These are phyloP conservation scores for Sanghuangporus weigelae DNA, from an alignment of 1,284 basidiomycete genomes.

Conservation along the genomic window DNA sequence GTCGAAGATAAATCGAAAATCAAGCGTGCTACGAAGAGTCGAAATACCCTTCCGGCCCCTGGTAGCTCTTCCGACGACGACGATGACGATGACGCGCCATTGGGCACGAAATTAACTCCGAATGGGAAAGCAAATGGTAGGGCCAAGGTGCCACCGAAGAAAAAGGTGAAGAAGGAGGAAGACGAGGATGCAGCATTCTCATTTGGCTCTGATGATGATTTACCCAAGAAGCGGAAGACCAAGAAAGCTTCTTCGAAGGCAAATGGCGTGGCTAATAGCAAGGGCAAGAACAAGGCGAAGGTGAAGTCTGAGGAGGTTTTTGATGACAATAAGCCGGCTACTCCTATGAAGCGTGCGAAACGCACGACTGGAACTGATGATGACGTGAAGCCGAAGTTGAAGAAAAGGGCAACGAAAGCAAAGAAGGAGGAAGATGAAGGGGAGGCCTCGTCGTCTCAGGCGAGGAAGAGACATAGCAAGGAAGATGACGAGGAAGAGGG, in stretches of 20 bases:
- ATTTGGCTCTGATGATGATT: constrained; percentile 39
- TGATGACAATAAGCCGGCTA: constrained; percentile 24
- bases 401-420: constrained; percentile 30
- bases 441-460: constrained; percentile 30
- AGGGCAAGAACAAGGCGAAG: constrained; percentile 31
- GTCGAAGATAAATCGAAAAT: constrained; percentile 37
- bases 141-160: constrained; percentile 39
- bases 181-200: constrained; percentile 30
- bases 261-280: constrained; percentile 29
- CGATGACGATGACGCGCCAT: constrained; percentile 29
- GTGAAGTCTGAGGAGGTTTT: constrained; percentile 31
- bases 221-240: constrained; percentile 34
- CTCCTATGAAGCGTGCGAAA: constrained; percentile 31
- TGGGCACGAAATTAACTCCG: constrained; percentile 32
- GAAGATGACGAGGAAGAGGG: constrained; percentile 56
- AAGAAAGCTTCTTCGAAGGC: constrained; percentile 26
- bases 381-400: constrained; percentile 22
- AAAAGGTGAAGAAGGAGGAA: constrained; percentile 63
- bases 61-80: constrained; percentile 28
- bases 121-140: constrained; percentile 40
- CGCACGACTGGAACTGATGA: constrained; percentile 3
- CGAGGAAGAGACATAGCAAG: constrained; percentile 38
- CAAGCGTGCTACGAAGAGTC: constrained; percentile 25
- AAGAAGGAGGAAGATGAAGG: constrained; percentile 26
- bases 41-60: constrained; percentile 32